These are phyloP conservation scores for Adiantum capillusveneris DNA, from an alignment of 75 land plant genomes.

Conservation along the genomic window DNA sequence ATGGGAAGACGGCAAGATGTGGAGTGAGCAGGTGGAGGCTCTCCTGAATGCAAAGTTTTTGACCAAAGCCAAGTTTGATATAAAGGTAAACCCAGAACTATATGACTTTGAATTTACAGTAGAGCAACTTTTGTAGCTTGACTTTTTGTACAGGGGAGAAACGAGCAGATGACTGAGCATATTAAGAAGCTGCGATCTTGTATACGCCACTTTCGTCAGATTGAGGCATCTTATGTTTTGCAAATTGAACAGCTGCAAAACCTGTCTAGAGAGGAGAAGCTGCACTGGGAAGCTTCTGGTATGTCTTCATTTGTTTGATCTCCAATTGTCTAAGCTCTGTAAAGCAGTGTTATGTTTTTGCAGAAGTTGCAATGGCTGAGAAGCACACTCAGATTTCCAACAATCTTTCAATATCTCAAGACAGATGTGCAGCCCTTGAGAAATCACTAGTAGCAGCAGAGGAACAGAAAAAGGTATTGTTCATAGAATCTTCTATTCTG, in stretches of 20 bases:
- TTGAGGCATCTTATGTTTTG: slow-evolving; percentile 36
- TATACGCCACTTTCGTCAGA: slow-evolving; percentile 69
- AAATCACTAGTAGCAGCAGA: slow-evolving; percentile 1
- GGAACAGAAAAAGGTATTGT: slow-evolving; percentile 18
- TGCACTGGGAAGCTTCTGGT: slow-evolving; percentile 48
- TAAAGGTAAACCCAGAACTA: slow-evolving; percentile 24
- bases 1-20: slow-evolving; percentile 18
- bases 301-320: slow-evolving; percentile 1
- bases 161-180: slow-evolving; percentile 72
- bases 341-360: too few species aligned
- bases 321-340: too few species aligned
- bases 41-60: slow-evolving; percentile 46
- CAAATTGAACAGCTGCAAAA: slow-evolving; percentile 41
- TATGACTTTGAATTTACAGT: neutral
- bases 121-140: neutral
- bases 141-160: slow-evolving; percentile 48
- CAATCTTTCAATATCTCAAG: slow-evolving; percentile 9
- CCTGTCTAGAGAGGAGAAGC: slow-evolving; percentile 37
- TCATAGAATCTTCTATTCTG: too few species aligned
- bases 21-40: slow-evolving; percentile 43
- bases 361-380: neutral
- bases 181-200: slow-evolving; percentile 71
- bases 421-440: slow-evolving; percentile 13
- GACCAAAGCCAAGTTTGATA: slow-evolving; percentile 56
- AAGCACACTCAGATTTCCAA: slow-evolving; percentile 13